Evolutionary conservation across 2,329 filamentous ascomycete genomes (phyloP), one percentile per base, ranked within the genome.

Genomic region (Berkeleyomyces rouxiae): DNA sequence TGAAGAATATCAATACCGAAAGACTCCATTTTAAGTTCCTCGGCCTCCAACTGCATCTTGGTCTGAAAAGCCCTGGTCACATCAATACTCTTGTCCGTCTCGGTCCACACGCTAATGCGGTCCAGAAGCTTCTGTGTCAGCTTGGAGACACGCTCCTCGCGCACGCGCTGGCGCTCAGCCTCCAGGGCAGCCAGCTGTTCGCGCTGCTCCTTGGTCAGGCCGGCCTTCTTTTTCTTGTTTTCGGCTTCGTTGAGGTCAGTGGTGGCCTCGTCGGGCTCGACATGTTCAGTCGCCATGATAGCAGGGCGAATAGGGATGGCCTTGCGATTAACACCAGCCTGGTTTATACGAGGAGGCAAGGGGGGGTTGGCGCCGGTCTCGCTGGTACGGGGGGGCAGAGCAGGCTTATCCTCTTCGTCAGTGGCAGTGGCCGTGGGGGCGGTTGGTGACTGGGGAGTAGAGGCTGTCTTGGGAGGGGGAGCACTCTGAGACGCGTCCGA

Each of bases 21-120:
- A 0, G 88, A 95, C 76, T 99, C 93, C 90, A 99, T 99, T 80
- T 97, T 99, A 69, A 99, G 79, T 71, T 97, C 95, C 77, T 99
- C 93, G 36, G 95, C 89, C 75, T 99, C 93, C 47, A 97, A 83
- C 47, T 86, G 83, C 68, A 88, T 96, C 82, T 99, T 96, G 72
- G 92, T 89, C 72, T 91, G 86, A 78, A 97, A 99, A 0, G 93
- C 88, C 64, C 77, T 77, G 42, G 92, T 97, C 65, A 96, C 89
- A 68, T 95, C 90, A 11, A 75, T 66, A 55, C 86, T 83, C 76
- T 93, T 95, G 75, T 97, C 93, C 3, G 92, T 96, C 78, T 99
- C 93, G 4, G 93, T 96, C 92, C 91, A 97, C 49, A 97, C 84
- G 67, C 86, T 91, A 70, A 97, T 83, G 64, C 91, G 87, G 72